phyloP scores from a whole-genome alignment of 352 stramenopile genomes.

The Phytophthora foliorum region DNA sequence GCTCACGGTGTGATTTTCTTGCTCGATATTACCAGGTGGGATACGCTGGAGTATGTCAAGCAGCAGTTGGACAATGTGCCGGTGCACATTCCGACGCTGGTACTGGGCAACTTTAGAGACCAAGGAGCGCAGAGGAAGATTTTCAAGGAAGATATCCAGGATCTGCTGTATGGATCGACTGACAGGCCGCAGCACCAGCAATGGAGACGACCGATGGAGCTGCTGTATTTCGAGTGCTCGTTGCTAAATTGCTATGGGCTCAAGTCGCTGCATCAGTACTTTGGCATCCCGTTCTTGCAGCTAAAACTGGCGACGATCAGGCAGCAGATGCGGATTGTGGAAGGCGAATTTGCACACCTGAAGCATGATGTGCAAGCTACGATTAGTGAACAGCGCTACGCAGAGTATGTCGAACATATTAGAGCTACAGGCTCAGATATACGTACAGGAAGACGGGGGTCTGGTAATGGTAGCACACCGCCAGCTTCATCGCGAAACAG shows the following conservation, averaged over 20 bases:
- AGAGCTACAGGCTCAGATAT: constrained; percentile 77
- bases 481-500: constrained; percentile 20
- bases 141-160: constrained; percentile 88
- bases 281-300: constrained; percentile 86
- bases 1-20: constrained; percentile 91
- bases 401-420: constrained; percentile 80
- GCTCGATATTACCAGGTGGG: constrained; percentile 83
- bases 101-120: constrained; percentile 88
- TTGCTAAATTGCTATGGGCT: constrained; percentile 88
- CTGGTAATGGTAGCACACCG: constrained; percentile 18
- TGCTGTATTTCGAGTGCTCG: constrained; percentile 89
- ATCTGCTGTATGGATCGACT: constrained; percentile 67
- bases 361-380: constrained; percentile 81
- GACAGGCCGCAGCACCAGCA: constrained; percentile 44
- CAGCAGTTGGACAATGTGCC: constrained; percentile 78
- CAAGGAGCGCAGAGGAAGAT: constrained; percentile 75
- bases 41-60: constrained; percentile 88
- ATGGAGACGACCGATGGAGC: constrained; percentile 61
- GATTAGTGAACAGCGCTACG: constrained; percentile 79
- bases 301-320: constrained; percentile 82
- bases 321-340: constrained; percentile 80
- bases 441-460: constrained; percentile 62
- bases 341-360: constrained; percentile 73
- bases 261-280: constrained; percentile 88
- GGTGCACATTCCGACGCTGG: constrained; percentile 79